Evolutionary conservation across 1,284 basidiomycete species (phyloP), one percentile per base, ranked within the genome.

Genomic region (Volvariella surrecta): DNA sequence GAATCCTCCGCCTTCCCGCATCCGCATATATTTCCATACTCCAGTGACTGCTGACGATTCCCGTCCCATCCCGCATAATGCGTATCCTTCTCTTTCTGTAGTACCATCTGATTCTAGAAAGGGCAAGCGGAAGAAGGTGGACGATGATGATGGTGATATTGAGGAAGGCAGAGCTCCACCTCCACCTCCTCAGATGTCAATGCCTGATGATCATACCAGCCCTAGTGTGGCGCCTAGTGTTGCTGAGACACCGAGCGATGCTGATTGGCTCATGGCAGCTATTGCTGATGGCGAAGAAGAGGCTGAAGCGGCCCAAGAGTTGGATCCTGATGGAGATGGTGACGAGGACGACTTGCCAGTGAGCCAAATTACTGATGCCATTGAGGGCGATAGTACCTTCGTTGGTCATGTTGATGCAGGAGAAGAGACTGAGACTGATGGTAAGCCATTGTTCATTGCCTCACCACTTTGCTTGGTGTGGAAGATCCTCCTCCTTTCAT

Each of bases 21-120:
- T 89, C 55, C 81, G 85, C 53, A 85, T 89, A 48, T 89, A 89
- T 68, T 89, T 89, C 69, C 86, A 89, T 64, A 88, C 85, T 19
- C 86, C 85, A 48, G 82, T 84, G 46, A 76, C 82, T 52, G 71
- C 79, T 54, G 85, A 87, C 66, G 84, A 88, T 63, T 71, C 79
- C 48, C 79, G 76, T 58, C 78, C 80, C 32, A 77, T 85, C 57
- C 70, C 78, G 48, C 73, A 80, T 57, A 61, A 59, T 51, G 55
- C 62, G 40, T 61, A 62, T 54, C 70, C 69, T 54, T 54, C 64
- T 38, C 63, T 70, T 59, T 64, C 63, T 46, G 61, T 68, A 49
- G 60, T 66, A 40, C 69, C 73, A 42, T 70, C 74, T 50, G 75
- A 78, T 60, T 69, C 73, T 34, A 73, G 83, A 54, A 87, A 86